phyloP scores from a whole-genome alignment of 768 basidiomycete genomes.

The Mycena rosella region DNA sequence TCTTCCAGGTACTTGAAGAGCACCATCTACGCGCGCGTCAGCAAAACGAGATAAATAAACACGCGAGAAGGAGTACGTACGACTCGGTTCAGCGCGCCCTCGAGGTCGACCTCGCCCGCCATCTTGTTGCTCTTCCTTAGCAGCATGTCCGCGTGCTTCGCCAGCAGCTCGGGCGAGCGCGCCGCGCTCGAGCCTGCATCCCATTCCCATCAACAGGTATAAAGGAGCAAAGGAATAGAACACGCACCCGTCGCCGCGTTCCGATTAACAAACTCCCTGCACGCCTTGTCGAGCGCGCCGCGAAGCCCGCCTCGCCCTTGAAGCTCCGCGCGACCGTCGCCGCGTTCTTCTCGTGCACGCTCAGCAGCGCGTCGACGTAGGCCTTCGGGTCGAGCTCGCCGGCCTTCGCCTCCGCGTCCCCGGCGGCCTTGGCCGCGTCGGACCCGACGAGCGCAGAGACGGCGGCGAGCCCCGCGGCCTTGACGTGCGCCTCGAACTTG shows the following conservation, averaged over 20 bases:
- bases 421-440: conserved; percentile 38
- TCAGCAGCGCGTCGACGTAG: conserved; percentile 92
- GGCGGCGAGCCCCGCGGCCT: conserved; percentile 85
- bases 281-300: conserved; percentile 96
- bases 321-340: conserved; percentile 91
- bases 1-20: conserved; percentile 99
- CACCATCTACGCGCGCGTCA: conserved; percentile 78
- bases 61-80: conserved; percentile 60
- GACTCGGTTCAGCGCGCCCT: conserved; percentile 90
- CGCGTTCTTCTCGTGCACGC: conserved; percentile 93
- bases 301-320: conserved; percentile 92
- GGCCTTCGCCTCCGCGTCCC: conserved; percentile 62
- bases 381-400: conserved; percentile 89
- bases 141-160: conserved; percentile 93
- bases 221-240: conserved; percentile 37
- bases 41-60: conserved; percentile 39
- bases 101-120: conserved; percentile 90
- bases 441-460: conserved; percentile 73
- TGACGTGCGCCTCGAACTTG: conserved; percentile 96
- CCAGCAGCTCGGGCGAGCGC: conserved; percentile 92
- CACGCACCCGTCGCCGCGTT: conserved; percentile 88
- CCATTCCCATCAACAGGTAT: not conserved
- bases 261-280: conserved; percentile 94
- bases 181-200: conserved; percentile 52
- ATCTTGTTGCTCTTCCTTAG: conserved; percentile 96